A percentile compares a stretch with the other conserved stretches of the same genome.
Evolutionary conservation across 179 eudicot genomes (phyloP).

Genomic region (Corrigiola litoralis): DNA sequence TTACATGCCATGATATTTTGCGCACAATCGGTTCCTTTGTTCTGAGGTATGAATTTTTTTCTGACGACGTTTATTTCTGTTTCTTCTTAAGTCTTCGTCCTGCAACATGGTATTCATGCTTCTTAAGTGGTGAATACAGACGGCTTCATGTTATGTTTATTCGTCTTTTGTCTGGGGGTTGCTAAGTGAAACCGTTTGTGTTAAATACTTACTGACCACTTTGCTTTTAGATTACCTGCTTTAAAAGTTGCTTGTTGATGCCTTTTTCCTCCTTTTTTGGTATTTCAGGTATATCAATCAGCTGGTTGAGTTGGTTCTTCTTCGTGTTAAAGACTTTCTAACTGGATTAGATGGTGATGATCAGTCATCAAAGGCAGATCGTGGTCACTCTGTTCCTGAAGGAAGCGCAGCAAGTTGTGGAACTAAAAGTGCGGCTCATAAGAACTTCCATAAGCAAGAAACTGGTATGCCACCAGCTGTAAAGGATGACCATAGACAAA

Average conservation of each 20-base stretch:
- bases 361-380: constrained; percentile 39
- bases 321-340: constrained; percentile 44
- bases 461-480: constrained; percentile 27
- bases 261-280: constrained; percentile 4
- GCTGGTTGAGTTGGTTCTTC: constrained; percentile 69
- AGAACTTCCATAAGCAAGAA: constrained; percentile 26
- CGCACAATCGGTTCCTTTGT: not conserved
- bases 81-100: not conserved
- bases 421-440: constrained; percentile 23
- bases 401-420: constrained; percentile 29
- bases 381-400: constrained; percentile 27
- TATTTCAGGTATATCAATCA: constrained; percentile 75
- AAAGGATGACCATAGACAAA: constrained; percentile 28
- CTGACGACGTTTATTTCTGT: too few relatives aligned
- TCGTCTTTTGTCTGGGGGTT: not conserved
- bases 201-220: constrained; percentile 6
- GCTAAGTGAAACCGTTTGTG: not conserved
- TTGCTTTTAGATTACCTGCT: not conserved
- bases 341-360: constrained; percentile 38
- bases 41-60: not conserved
- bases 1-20: too few relatives aligned
- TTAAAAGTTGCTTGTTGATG: not conserved
- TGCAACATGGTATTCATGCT: not conserved
- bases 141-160: not conserved
- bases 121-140: not conserved